Evolutionary conservation across 2,329 filamentous ascomycete species (phyloP).

Genomic region (Hypoxylon sp.): DNA sequence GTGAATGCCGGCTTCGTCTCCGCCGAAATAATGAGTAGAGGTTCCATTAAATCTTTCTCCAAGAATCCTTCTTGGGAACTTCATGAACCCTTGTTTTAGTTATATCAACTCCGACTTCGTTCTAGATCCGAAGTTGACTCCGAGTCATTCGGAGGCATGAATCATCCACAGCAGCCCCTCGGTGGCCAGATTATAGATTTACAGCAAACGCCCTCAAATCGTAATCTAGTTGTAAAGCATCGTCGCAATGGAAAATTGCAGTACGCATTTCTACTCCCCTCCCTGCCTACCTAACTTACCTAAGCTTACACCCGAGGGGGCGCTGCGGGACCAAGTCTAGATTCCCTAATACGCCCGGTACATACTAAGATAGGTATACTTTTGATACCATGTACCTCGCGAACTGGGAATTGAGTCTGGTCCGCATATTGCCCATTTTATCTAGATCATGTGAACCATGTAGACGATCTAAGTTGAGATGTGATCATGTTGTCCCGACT

Average conservation of each 20-base stretch:
- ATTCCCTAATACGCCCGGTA: slow-evolving; percentile 19
- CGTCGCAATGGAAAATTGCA: slow-evolving; percentile 57
- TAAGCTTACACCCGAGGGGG: slow-evolving; percentile 33
- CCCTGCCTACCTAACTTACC: background rate
- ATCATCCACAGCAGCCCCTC: slow-evolving; percentile 37
- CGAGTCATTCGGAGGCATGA: slow-evolving; percentile 40
- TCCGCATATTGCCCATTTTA: slow-evolving; percentile 15
- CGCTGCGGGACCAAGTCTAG: slow-evolving; percentile 18
- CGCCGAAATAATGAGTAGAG: background rate
- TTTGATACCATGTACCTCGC: slow-evolving; percentile 14
- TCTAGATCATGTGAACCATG: slow-evolving; percentile 49
- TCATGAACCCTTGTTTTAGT: slow-evolving; percentile 3
- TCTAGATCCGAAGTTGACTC: slow-evolving; percentile 19
- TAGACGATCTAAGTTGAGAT: slow-evolving; percentile 56
- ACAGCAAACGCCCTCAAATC: slow-evolving; percentile 40
- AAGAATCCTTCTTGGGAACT: background rate
- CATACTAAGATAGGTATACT: slow-evolving; percentile 3
- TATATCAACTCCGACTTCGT: slow-evolving; percentile 35
- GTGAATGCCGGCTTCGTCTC: background rate
- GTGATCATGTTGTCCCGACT: slow-evolving; percentile 55
- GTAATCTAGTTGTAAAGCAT: slow-evolving; percentile 52
- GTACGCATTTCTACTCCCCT: slow-evolving; percentile 38
- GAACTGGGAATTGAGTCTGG: slow-evolving; percentile 34
- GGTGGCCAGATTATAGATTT: slow-evolving; percentile 53
- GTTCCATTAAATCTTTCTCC: background rate